Evolutionary conservation across 2,329 filamentous ascomycete genomes (phyloP).

Genomic region (Xylariaceae sp.): DNA sequence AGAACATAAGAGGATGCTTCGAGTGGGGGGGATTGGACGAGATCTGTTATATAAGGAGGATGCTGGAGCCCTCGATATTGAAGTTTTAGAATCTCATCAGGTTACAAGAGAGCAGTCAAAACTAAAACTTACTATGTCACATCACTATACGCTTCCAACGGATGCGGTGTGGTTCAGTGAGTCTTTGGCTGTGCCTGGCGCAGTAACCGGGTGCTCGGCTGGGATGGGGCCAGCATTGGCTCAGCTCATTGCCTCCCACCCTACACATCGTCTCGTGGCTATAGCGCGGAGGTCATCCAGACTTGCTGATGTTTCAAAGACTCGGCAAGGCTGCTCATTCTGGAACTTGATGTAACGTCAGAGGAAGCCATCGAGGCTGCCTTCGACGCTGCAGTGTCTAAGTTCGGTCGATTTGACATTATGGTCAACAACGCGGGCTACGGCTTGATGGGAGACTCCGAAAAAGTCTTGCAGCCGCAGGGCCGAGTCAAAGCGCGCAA

Average conservation of each 20-base stretch:
- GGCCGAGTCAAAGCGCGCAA: constrained; percentile 18
- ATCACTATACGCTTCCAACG: constrained; percentile 11
- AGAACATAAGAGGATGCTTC: no score
- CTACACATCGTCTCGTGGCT: constrained; percentile 40
- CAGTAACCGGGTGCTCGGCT: constrained; percentile 47
- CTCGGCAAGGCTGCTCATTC: constrained; percentile 7
- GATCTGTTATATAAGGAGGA: no score
- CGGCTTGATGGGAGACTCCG: constrained; percentile 15
- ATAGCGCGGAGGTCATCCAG: constrained; percentile 35
- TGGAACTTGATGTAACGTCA: constrained; percentile 18
- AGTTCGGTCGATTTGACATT: constrained; percentile 19
- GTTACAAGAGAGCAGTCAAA: no score
- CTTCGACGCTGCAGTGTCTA: constrained; percentile 7
- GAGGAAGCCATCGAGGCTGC: constrained; percentile 14
- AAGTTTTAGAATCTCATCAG: no score
- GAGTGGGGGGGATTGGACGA: no score
- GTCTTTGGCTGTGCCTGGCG: background rate
- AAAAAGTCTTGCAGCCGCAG: constrained; percentile 10
- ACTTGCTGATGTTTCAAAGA: background rate
- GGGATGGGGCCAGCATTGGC: constrained; percentile 44
- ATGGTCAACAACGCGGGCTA: constrained; percentile 13
- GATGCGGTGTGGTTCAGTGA: constrained; percentile 21
- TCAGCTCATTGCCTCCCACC: constrained; percentile 34
- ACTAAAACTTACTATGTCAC: no score
- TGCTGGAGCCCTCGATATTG: no score